Base-by-base conservation (phyloP, 2,329 filamentous ascomycete species). In the Pseudogymnoascus sp. region DNA sequence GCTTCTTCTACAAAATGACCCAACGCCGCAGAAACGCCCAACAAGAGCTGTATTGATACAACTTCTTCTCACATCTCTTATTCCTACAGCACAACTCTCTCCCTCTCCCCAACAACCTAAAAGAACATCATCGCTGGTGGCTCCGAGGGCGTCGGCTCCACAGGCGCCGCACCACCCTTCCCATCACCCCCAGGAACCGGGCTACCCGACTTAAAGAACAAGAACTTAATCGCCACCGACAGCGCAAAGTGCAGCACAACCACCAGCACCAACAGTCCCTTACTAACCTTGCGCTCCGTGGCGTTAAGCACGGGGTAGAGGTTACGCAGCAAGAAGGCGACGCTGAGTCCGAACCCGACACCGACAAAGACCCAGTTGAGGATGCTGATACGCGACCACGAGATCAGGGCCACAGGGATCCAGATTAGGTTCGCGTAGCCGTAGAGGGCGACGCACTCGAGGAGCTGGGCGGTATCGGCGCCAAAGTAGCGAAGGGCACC, bases 361-460 rank as follows among this genome's bases (percentile, higher is more conserved):
- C 83, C 91, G 14, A 97, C 92, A 73, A 99, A 96, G 16, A 91
- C 84, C 83, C 90, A 97, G 78, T 99, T 99, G 66, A 99, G 83
- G 61, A 91, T 85, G 60, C 85, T 86, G 68, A 97, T 78, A 60
- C 89, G 88, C 65, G 89, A 93, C 89, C 92, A 97, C 72, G 88
- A 91, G 67, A 97, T 90, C 64, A 96, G 77, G 57, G 94, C 92
- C 43, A 99, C 92, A 2, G 89, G 90, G 68, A 99, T 92, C 94
- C 94, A 99, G 71, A 99, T 90, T 70, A 99, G 79, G 77, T 99
- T 99, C 62, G 89, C 85, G 78, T 99, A 99, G 60, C 94, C 94
- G 74, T 97, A 99, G 35, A 99, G 79, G 63, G 91, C 90, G 86
- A 90, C 92, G 79, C 91, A 96, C 78, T 99, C 94, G 67, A 99